Base-by-base conservation (phyloP, 2,329 filamentous ascomycete species). In the Phialocephala subalpina region DNA sequence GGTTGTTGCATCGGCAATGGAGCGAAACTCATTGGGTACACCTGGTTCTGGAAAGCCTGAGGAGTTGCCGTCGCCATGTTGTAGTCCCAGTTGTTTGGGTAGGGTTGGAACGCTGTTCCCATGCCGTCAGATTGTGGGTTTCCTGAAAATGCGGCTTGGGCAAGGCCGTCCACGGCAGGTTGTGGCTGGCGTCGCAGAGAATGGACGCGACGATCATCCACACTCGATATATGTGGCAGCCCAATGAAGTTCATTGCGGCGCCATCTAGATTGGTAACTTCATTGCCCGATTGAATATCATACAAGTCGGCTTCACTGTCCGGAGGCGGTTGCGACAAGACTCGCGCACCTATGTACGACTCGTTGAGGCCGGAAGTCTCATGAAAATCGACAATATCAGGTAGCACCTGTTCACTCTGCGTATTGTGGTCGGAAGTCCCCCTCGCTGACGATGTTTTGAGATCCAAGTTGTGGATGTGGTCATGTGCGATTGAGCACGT, bases 191-290 rank as follows among this genome's bases (percentile, higher is more conserved):
- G 18, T n/a, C n/a, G 18, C 16, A n/a, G 7, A 49, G 22, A 6
- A 49, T 49, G 45, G 8, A 8, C 7, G 8, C n/a, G 45, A 49
- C 22, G 7, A 25, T 49, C 22, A n/a, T 25, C 7, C 7, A 18
- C n/a, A n/a, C n/a, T 49, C 7, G 22, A 18, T n/a, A 8, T 49
- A 18, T 6, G n/a, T 6, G 16, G 45, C 7, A 6, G 7, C 45
- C 45, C 45, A n/a, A 9, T 49, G 45, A 49, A 49, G 22, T 20
- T 49, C 45, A 49, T 49, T 20, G 45, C 7, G 45, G 45, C n/a
- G 8, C 22, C 45, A 20, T n/a, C 45, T 7, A n/a, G 8, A 25
- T 49, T 20, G 45, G 45, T 18, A 25, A 49, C 45, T 49, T 49
- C 18, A 49, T n/a, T 25, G 22, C 7, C 45, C 45, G 8, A 7